phyloP scores from a whole-genome alignment of 805 yeast species.

The Candida berthetii region DNA sequence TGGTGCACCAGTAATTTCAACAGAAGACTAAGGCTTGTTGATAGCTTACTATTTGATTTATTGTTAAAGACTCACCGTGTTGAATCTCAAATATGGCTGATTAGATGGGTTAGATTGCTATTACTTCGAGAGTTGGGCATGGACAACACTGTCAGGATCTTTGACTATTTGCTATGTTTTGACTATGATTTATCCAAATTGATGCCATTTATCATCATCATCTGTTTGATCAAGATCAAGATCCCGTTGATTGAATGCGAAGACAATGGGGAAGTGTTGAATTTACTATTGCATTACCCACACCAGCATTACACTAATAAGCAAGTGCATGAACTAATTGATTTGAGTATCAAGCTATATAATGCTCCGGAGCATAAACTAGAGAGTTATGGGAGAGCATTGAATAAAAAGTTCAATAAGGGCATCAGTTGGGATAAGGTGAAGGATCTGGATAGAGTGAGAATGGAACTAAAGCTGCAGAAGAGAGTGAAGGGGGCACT shows the following conservation, averaged over 20 bases:
- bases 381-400: constrained; percentile 28
- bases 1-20: constrained; percentile 38
- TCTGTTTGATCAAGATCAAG: constrained; percentile 36
- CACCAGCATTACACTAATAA: constrained; percentile 18
- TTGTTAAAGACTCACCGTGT: constrained; percentile 34
- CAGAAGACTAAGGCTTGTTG: constrained; percentile 35
- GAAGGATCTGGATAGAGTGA: constrained; percentile 36
- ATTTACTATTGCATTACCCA: constrained; percentile 41
- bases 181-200: constrained; percentile 25
- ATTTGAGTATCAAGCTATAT: constrained; percentile 28
- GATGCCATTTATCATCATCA: constrained; percentile 32
- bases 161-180: constrained; percentile 36
- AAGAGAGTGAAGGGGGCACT: constrained; percentile 28
- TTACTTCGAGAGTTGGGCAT: constrained; percentile 39
- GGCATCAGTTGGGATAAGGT: constrained; percentile 30
- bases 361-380: constrained; percentile 27
- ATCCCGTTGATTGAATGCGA: constrained; percentile 33
- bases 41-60: constrained; percentile 39
- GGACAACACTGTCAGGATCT: constrained; percentile 25
- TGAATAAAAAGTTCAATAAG: constrained; percentile 34
- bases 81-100: constrained; percentile 47
- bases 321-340: constrained; percentile 20
- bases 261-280: constrained; percentile 42
- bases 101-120: constrained; percentile 39
- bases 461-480: constrained; percentile 41